Evolutionary conservation across 495 filamentous ascomycete genomes (phyloP).

Genomic region (Baudoinia panamericana): DNA sequence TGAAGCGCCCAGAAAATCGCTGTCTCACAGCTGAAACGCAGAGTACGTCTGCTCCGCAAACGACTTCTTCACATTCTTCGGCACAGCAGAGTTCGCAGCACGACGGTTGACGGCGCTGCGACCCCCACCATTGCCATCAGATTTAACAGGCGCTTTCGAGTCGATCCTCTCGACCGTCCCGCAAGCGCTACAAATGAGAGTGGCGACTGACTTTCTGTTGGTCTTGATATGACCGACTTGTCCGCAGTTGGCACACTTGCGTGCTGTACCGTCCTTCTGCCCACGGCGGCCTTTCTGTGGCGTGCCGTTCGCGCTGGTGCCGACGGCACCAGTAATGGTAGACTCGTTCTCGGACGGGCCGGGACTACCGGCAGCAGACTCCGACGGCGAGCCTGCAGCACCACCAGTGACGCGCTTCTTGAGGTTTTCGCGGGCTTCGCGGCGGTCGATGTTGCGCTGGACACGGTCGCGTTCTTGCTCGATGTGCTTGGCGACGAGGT

Average conservation of each 20-base stretch:
- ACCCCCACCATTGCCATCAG: not conserved
- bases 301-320: not conserved
- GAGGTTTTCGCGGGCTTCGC: slow-evolving; percentile 79
- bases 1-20: no score
- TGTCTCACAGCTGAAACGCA: not conserved
- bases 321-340: slow-evolving; percentile 34
- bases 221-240: slow-evolving; percentile 96
- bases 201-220: slow-evolving; percentile 71
- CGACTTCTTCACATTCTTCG: not conserved
- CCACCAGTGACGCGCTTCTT: slow-evolving; percentile 34
- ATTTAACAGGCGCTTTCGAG: not conserved
- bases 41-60: not conserved
- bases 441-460: slow-evolving; percentile 79
- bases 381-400: slow-evolving; percentile 25
- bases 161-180: not conserved
- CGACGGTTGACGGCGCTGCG: not conserved
- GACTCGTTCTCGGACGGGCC: slow-evolving; percentile 31
- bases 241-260: slow-evolving; percentile 95
- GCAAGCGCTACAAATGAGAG: slow-evolving; percentile 14
- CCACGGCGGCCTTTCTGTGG: slow-evolving; percentile 16
- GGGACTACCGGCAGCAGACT: slow-evolving; percentile 27
- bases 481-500: slow-evolving; percentile 37
- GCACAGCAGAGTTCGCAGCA: not conserved
- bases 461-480: slow-evolving; percentile 67
- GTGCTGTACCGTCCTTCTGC: slow-evolving; percentile 49